Base-by-base conservation (phyloP, 2,329 filamentous ascomycete species). In the Sarocladium oryzae region DNA sequence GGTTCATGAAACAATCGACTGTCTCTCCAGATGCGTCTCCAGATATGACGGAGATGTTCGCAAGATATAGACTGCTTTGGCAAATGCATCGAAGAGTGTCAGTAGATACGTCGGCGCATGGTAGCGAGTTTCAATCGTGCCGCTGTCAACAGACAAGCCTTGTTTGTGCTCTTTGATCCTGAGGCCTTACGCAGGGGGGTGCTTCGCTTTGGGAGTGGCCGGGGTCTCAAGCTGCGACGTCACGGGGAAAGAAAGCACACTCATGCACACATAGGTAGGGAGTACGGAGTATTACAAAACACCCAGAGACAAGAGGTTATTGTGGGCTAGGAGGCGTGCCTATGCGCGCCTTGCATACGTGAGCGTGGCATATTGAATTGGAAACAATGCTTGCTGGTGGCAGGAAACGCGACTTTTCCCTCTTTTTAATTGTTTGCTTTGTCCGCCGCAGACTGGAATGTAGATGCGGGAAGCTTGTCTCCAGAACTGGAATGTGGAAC, bases 371-470 rank as follows among this genome's bases (percentile, higher is more conserved):
- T 48, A 26, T 48, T 32, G 32, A 32, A 13, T 33, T 6, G 43
- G 5, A 33, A 33, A 33, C 24, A 48, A 48, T 48, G 15, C 43
- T 48, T 20, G 26, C 24, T 13, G 26, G 43, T 48, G 43, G 43
- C 43, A 48, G 43, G 43, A 8, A 28, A 43, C 21, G 40, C 23
- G 40, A 13, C 36, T 43, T 20, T 43, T 28, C n/a, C 35, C n/a
- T 37, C n/a, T 15, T 37, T 15, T 37, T 37, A 8, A 16, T 37
- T 37, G 7, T 43, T 13, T 16, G 36, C 36, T 21, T 20, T 21
- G 36, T 21, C 21, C 16, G 36, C 21, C 16, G 36, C 36, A 15
- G 21, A 48, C 43, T 48, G 43, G 43, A 48, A 48, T 48, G 43
- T 18, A 15, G 43, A 32, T 48, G 23, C 24, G 24, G 40, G 13